Evolutionary conservation across 768 basidiomycete species (phyloP).

Genomic region (Suillus plorans): DNA sequence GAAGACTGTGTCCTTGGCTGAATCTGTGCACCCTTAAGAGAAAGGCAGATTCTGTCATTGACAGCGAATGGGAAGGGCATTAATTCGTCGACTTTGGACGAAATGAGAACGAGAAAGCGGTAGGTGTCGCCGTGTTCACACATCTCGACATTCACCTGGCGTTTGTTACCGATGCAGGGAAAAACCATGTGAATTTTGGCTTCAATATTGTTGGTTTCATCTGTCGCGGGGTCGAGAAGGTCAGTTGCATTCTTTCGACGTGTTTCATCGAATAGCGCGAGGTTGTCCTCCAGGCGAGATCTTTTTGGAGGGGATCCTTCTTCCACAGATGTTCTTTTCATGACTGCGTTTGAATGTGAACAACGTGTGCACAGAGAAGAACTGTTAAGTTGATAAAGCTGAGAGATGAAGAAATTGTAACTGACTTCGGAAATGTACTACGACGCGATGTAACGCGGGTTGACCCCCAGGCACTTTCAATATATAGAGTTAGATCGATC

Average conservation of each 20-base stretch:
- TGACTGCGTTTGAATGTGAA: not conserved
- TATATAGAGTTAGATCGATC: not conserved
- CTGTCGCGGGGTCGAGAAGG: constrained; percentile 28
- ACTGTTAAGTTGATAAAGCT: not conserved
- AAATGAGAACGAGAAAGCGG: constrained; percentile 41
- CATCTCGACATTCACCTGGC: constrained; percentile 32
- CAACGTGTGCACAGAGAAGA: not conserved
- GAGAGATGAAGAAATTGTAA: not conserved
- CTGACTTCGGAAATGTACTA: not conserved
- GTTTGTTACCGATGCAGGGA: constrained; percentile 29
- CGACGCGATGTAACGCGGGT: constrained; percentile 10
- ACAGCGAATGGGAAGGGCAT: constrained; percentile 39
- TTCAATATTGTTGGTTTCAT: constrained; percentile 40
- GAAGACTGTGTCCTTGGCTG: constrained; percentile 27
- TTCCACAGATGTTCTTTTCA: constrained; percentile 8
- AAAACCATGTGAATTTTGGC: constrained; percentile 48
- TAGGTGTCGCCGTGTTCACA: constrained; percentile 15
- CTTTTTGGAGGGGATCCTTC: constrained; percentile 2
- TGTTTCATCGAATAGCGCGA: constrained; percentile 20
- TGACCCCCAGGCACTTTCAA: constrained; percentile 7
- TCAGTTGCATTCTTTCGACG: constrained; percentile 32
- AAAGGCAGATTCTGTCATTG: constrained; percentile 44
- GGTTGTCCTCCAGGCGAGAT: constrained; percentile 2
- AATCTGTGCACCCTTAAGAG: constrained; percentile 44
- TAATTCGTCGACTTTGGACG: constrained; percentile 33